Base-by-base conservation (phyloP, 2,329 filamentous ascomycete genomes). In the Apiospora malaysiana region DNA sequence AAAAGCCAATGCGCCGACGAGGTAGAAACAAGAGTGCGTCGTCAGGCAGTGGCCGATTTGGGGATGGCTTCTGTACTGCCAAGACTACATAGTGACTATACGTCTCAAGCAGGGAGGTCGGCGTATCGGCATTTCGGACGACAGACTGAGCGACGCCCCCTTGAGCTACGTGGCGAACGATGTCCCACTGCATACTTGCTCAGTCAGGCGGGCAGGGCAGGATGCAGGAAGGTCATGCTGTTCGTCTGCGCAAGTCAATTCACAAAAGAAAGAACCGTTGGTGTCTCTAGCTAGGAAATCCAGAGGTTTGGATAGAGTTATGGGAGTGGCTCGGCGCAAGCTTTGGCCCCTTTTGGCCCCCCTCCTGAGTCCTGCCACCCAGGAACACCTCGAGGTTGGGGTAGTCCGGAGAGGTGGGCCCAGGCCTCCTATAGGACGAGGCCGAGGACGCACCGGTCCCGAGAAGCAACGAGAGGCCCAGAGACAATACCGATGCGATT, bases 271-370 rank as follows among this genome's bases (percentile, higher is more conserved):
- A 37, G 37, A 32, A 16, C 49, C 49, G 25, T 56, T 56, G 49
- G 49, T 56, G 25, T 56, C 49, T 32, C 49, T 16, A 14, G 49
- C 40, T 42, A 42, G 40, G 12, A 42, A 14, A 42, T 66, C 65
- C 37, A 46, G 70, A 66, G 66, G 63, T 71, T 47, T 43, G 68
- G 40, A 70, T 70, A 68, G 70, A 71, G 63, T 69, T 71, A 25
- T 45, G 65, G 37, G 46, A 51, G 67, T 42, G 43, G 66, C 66
- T 47, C 46, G 43, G 66, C 23, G 32, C 40, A 68, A 68, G 46
- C 67, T 49, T 56, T 49, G 27, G 43, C 67, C 46, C 45, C 42
- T 45, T 32, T 49, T 56, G 40, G 27, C 25, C 67, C 46, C 45
- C 42, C 66, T n/a, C n/a, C n/a, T n/a, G n/a, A n/a, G n/a, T n/a